phyloP scores from a whole-genome alignment of 108 stramenopile species.

The Pseudonitzschia pungens region DNA sequence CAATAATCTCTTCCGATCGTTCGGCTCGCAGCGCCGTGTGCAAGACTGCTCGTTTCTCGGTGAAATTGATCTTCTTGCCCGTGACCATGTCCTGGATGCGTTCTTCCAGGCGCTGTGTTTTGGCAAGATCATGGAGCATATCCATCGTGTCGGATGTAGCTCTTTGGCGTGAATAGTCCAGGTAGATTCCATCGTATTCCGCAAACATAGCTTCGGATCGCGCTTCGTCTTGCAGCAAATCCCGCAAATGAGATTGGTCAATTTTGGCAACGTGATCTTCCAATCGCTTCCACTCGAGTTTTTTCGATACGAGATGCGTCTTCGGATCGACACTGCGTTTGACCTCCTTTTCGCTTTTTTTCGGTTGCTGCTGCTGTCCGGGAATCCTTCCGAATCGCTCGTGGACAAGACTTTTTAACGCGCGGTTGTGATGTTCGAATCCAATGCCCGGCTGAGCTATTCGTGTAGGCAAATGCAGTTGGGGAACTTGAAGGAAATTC shows the following conservation, averaged over 20 bases:
- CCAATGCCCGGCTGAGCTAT: conserved; percentile 31
- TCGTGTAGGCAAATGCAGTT: conserved; percentile 29
- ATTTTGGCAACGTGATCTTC: conserved; percentile 54
- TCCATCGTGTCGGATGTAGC: conserved; percentile 81
- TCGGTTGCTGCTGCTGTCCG: conserved; percentile 8
- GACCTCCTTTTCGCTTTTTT: conserved; percentile 1
- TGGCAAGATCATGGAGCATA: conserved; percentile 70
- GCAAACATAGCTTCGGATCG: conserved; percentile 77
- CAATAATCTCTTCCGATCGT: conserved; percentile 60
- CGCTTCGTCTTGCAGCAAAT: conserved; percentile 66
- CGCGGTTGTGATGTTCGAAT: conserved; percentile 49
- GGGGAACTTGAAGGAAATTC: conserved; percentile 17
- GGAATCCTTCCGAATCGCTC: conserved; percentile 13
- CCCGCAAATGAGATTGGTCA: conserved; percentile 67
- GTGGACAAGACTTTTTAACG: conserved; percentile 33
- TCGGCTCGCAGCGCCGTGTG: conserved; percentile 96
- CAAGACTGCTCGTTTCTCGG: conserved; percentile 95
- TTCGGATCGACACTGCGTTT: neutral
- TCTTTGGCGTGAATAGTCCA: conserved; percentile 86
- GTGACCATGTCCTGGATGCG: conserved; percentile 88
- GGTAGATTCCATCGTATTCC: conserved; percentile 84
- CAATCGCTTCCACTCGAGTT: conserved; percentile 74
- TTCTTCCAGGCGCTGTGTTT: conserved; percentile 55
- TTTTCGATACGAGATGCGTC: conserved; percentile 53
- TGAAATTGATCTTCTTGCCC: conserved; percentile 96